These are phyloP conservation scores for Pontederia paniculata DNA, from an alignment of 176 grass and related monocot genomes.

Conservation along the genomic window DNA sequence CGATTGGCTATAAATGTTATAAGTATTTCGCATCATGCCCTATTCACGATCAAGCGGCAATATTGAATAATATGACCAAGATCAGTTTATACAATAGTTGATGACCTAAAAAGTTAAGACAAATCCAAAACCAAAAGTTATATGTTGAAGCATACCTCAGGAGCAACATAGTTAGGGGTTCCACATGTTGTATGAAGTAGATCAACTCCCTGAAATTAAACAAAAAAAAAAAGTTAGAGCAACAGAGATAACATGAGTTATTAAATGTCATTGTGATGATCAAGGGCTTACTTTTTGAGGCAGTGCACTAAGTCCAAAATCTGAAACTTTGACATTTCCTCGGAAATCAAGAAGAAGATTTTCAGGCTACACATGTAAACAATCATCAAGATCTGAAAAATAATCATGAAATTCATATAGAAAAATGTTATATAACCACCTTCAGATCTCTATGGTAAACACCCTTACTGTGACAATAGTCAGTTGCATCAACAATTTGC, in stretches of 20 bases:
- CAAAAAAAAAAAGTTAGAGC: slow-evolving; percentile 16
- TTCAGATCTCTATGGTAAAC: slow-evolving; percentile 96
- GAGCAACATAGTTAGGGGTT: slow-evolving; percentile 93
- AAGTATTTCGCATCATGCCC: no score
- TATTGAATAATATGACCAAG: no score
- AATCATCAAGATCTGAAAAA: slow-evolving; percentile 14
- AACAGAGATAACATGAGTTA: not conserved
- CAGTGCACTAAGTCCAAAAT: slow-evolving; percentile 87
- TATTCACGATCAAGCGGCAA: no score
- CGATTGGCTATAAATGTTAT: no score
- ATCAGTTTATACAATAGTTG: no score
- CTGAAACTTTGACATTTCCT: slow-evolving; percentile 89
- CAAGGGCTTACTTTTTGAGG: slow-evolving; percentile 54
- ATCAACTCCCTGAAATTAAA: slow-evolving; percentile 46
- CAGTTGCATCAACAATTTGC: slow-evolving; percentile 81
- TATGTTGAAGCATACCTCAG: slow-evolving; percentile 39
- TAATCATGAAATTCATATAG: not conserved
- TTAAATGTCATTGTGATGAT: slow-evolving; percentile 9
- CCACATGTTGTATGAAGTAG: slow-evolving; percentile 88
- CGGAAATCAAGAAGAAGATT: slow-evolving; percentile 78
- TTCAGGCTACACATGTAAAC: slow-evolving; percentile 57
- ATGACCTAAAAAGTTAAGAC: no score
- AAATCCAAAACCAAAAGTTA: no score
- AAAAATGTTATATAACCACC: slow-evolving; percentile 23
- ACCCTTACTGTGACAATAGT: slow-evolving; percentile 88